A percentile compares a stretch with the other conserved stretches of the same genome.
These are phyloP conservation scores for Rutidosis leptorrhynchoides DNA, from an alignment of 129 eudicot species.

Conservation along the genomic window DNA sequence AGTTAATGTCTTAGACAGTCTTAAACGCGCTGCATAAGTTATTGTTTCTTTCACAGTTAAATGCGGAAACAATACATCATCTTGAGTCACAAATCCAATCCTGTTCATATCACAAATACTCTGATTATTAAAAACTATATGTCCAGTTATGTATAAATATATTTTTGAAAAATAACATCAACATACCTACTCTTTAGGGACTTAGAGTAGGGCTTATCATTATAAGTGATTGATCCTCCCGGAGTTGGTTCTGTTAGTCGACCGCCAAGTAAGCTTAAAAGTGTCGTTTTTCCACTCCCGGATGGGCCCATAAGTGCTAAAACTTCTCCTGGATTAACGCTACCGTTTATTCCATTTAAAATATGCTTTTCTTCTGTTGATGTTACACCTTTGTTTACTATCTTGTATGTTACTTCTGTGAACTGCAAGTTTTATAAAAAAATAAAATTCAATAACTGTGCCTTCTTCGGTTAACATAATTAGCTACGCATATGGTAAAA, in stretches of 20 bases:
- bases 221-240: conserved; percentile 75
- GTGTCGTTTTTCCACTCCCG: conserved; percentile 89
- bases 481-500: not conserved
- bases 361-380: conserved; percentile 66
- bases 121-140: not conserved
- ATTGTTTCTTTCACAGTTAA: conserved; percentile 81
- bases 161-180: not conserved
- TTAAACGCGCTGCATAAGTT: conserved; percentile 74
- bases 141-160: not conserved
- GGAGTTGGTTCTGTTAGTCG: conserved; percentile 41
- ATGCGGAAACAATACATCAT: conserved; percentile 88
- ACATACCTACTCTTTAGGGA: conserved; percentile 69
- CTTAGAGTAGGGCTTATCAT: conserved; percentile 84
- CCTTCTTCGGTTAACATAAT: not conserved
- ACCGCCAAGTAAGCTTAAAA: conserved; percentile 83
- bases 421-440: conserved; percentile 50
- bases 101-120: conserved; percentile 33
- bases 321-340: conserved; percentile 87
- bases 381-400: conserved; percentile 60
- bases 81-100: conserved; percentile 98
- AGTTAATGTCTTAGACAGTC: conserved; percentile 61
- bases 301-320: conserved; percentile 98
- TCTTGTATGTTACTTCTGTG: conserved; percentile 75
- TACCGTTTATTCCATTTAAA: conserved; percentile 72
- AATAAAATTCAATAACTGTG: not conserved